A percentile compares a stretch with the other conserved stretches of the same genome.
phyloP scores from a whole-genome alignment of 306 rosid genomes.

The Quercus suber region DNA sequence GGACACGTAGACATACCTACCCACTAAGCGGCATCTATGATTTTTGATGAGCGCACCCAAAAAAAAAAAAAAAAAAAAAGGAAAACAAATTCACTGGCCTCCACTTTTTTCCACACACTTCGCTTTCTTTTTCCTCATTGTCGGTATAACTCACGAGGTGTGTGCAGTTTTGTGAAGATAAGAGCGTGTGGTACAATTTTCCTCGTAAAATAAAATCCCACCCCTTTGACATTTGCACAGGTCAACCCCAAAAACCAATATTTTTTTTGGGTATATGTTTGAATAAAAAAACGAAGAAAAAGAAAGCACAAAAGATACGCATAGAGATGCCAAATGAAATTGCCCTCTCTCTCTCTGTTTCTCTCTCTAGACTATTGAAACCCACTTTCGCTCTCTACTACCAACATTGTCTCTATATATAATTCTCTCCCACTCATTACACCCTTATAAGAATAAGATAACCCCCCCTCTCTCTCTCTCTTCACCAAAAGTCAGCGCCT shows the following conservation, averaged over 20 bases:
- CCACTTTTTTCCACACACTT: not conserved
- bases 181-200: slow-evolving; percentile 40
- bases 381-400: slow-evolving; percentile 29
- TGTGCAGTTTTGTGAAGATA: slow-evolving; percentile 19
- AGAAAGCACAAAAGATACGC: slow-evolving; percentile 1
- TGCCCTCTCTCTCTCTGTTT: not conserved
- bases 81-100: not conserved
- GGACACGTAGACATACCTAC: not conserved
- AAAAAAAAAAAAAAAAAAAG: not conserved
- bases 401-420: slow-evolving; percentile 28
- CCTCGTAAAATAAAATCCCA: slow-evolving; percentile 12
- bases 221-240: slow-evolving; percentile 33
- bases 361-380: slow-evolving; percentile 13
- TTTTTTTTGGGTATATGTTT: slow-evolving; percentile 4
- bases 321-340: slow-evolving; percentile 49
- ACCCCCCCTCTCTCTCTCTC: not conserved
- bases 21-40: not conserved
- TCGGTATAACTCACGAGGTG: slow-evolving; percentile 48
- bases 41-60: slow-evolving; percentile 22
- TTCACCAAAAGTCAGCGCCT: slow-evolving; percentile 61
- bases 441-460: slow-evolving; percentile 16
- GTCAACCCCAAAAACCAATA: slow-evolving; percentile 42
- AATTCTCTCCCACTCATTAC: slow-evolving; percentile 36
- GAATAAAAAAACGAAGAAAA: not conserved
- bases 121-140: slow-evolving; percentile 17